A percentile compares a stretch with the other conserved stretches of the same genome.
Conservation (phyloP, 1,139 yeast genomes). For the Maudiozyma humilis region DNA sequence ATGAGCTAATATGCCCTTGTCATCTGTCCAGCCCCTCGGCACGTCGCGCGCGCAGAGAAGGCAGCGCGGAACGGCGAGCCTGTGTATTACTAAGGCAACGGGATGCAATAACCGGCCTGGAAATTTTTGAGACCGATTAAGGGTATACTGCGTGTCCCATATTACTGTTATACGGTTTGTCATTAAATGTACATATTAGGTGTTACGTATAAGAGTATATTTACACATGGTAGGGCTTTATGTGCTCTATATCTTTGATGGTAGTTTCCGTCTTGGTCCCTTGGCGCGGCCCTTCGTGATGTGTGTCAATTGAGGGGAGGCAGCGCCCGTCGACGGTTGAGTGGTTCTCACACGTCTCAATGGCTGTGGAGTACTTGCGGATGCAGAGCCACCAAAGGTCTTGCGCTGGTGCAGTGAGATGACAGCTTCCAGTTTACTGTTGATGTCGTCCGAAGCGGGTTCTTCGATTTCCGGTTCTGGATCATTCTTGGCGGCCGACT, state of each 20-base stretch:
- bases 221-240: too few species aligned
- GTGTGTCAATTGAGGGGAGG: slow-evolving; percentile 39
- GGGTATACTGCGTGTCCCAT: too few species aligned
- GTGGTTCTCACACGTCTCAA: not conserved
- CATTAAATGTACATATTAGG: not conserved
- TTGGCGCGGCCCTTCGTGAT: slow-evolving; percentile 54
- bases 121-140: too few species aligned
- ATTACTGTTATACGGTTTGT: not conserved
- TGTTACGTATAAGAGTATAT: too few species aligned
- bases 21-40: too few species aligned
- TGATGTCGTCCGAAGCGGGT: not conserved
- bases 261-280: slow-evolving; percentile 71
- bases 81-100: not conserved
- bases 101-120: too few species aligned
- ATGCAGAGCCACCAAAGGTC: not conserved
- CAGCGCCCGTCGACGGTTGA: not conserved
- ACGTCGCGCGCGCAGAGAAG: too few species aligned
- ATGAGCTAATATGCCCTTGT: not conserved
- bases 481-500: slow-evolving; percentile 3
- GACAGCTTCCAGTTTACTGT: not conserved
- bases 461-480: slow-evolving; percentile 3
- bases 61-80: not conserved
- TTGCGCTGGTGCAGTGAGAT: slow-evolving; percentile 5
- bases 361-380: not conserved
- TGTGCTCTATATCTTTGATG: slow-evolving; percentile 31